Base-by-base conservation (phyloP, 805 yeast genomes). In the Hanseniaspora jakobsenii region DNA sequence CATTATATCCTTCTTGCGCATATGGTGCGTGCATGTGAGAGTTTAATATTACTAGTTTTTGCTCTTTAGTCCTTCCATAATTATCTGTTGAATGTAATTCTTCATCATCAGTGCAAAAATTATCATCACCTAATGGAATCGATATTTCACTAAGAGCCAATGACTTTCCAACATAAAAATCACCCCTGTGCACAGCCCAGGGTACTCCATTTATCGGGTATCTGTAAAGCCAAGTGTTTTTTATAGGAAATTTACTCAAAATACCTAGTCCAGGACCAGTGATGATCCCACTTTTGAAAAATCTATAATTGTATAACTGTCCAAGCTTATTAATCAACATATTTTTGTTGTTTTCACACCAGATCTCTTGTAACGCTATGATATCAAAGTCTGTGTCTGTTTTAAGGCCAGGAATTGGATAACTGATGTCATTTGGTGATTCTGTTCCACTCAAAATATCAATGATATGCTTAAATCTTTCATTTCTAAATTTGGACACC, bases 21-120 rank as follows among this genome's bases (percentile, higher is more conserved):
- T 91, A 91, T 0, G 98, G 98, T 1, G 98, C 98, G 61, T 91
- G 98, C 91, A 91, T 80, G 59, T 91, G 98, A 14, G 94, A 78
- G 56, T 87, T 89, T 55, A 91, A 64, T 4, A 91, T 62, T 2
- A 93, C 96, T 32, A 91, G 64, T 9, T 35, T 21, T 21, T n/a
- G n/a, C n/a, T 17, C 28, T 22, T 16, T 19, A 4, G 38, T 21
- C n/a, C n/a, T n/a, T n/a, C n/a, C n/a, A n/a, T n/a, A n/a, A n/a
- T n/a, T n/a, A n/a, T n/a, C n/a, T n/a, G n/a, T n/a, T 4, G 79
- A 80, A 5, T 67, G 57, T 2, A 70, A 64, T 14, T 64, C 65
- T 0, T 67, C 62, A 7, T 24, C 27, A 24, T 10, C 27, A 24
- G 6, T 24, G 10, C 27, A 7, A 19, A 13, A 26, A 13, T 40